Base-by-base conservation (phyloP, 2,329 filamentous ascomycete genomes). In the Monilinia polystroma region DNA sequence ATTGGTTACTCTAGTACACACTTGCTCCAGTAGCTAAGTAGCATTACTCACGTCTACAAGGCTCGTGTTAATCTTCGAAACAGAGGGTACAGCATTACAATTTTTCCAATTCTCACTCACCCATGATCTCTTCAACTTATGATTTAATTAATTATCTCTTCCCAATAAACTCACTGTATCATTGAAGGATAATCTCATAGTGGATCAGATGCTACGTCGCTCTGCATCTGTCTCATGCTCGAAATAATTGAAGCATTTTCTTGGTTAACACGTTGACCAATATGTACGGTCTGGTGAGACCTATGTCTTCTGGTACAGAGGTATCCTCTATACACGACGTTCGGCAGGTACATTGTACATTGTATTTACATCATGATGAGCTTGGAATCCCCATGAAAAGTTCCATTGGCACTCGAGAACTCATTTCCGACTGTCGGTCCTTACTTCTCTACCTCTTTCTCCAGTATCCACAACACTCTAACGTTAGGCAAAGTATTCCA, bases 281-380 rank as follows among this genome's bases (percentile, higher is more conserved):
- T 59, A 20, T 35, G 47, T 43, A 60, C 47, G 59, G 55, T 66
- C 63, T 59, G 47, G 55, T 66, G 45, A 53, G 63, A 66, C 63
- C 18, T 14, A 43, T 47, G 54, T 66, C 55, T 18, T 43, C 23
- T 45, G 54, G 54, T 52, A 65, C 45, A 18, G 12, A 16, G 41
- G 38, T 41, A 41, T 4, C 1, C n/a, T 52, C 14, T 29, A 43
- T 53, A n/a, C 54, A 35, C 35, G 47, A 59, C 35, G 35, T 23
- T 66, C 26, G 23, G 47, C 55, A 66, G 47, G 63, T 53, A 53
- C 47, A 66, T 62, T 66, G 63, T 66, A 35, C 47, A 66, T 62
- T 66, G 63, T 66, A 35, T 53, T 45, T 63, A 32, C 20, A 63
- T 63, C 49, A 20, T 26, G 4, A 7, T 41, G n/a, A 51, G 51